Base-by-base conservation (phyloP, 306 rosid genomes). In the Cotoneaster glaucophyllus region DNA sequence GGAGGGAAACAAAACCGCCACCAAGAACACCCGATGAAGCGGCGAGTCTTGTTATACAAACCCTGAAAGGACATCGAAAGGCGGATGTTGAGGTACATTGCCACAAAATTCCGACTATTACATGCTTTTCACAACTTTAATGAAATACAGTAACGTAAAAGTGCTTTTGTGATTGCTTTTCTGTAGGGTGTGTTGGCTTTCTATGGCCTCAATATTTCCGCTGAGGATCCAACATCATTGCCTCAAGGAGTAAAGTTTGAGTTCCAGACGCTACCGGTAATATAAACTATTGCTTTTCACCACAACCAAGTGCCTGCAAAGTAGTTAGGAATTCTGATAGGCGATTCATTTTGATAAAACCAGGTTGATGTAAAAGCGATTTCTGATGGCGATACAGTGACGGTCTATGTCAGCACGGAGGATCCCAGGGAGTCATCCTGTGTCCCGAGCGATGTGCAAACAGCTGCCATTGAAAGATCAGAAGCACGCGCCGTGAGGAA, bases 291-390 rank as follows among this genome's bases (percentile, higher is more conserved):
- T 56, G 15, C 11, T 26, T 76, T 63, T 32, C 11, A 61, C 31
- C 39, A 26, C 18, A 12, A 22, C 18, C 25, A 43, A 22, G 31
- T 70, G 24, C 39, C 56, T 65, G 32, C 34, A 26, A 13, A 61
- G 19, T 21, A 65, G 69, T 21, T 29, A 48, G 83, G 68, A 65
- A 14, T 34, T 64, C 43, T 84, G 68, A 83, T 32, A 11, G n/a
- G 8, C 62, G 59, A 77, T 39, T 59, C 63, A 13, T 84, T 7
- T 57, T 53, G 54, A 77, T 83, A 77, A 64, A 25, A 79, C 52
- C 76, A 95, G 99, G 88, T 95, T 64, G 93, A 90, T 83, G 84
- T 85, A 54, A 95, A 76, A 79, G 93, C 97, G n/a, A 87, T 95
- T 34, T 84, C 96, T 44, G 99, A 95, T 81, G 99, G 99, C 37